These are phyloP conservation scores for Gautieria morchelliformis DNA, from an alignment of 768 basidiomycete genomes.

Conservation along the genomic window DNA sequence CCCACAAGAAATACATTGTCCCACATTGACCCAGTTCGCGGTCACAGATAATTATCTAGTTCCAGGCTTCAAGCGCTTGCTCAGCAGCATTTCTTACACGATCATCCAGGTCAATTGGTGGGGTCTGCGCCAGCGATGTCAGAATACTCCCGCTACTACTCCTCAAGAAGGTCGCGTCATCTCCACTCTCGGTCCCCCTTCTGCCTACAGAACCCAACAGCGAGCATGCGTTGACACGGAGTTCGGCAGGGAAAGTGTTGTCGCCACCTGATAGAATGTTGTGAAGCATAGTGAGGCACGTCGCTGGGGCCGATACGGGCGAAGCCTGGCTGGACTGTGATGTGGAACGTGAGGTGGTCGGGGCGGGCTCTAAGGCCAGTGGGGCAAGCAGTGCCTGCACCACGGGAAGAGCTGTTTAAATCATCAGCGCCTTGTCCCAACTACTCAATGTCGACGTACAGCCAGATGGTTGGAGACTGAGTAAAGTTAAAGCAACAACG, in stretches of 20 bases:
- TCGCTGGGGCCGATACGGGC: constrained; percentile 36
- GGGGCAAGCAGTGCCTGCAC: constrained; percentile 48
- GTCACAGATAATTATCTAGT: no score
- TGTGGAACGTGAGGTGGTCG: constrained; percentile 19
- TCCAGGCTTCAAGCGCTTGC: constrained; percentile 1
- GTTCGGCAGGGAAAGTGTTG: constrained; percentile 55
- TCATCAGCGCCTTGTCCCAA: neutral
- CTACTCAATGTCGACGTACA: constrained; percentile 34
- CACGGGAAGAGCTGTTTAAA: constrained; percentile 47
- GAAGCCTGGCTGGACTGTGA: constrained; percentile 28
- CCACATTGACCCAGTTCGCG: no score
- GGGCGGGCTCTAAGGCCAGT: constrained; percentile 26
- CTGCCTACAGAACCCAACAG: constrained; percentile 57
- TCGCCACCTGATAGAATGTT: constrained; percentile 43
- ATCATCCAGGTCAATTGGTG: neutral
- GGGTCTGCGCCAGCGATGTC: neutral
- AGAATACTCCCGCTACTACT: neutral
- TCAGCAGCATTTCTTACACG: constrained; percentile 1
- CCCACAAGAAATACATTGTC: neutral
- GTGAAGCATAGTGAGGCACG: constrained; percentile 59
- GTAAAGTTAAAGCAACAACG: constrained; percentile 68
- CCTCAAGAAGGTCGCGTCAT: neutral
- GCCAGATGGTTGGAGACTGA: constrained; percentile 56
- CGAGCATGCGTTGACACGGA: constrained; percentile 68
- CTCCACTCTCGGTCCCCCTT: constrained; percentile 38